Percentiles rank a stretch among this genome's conserved stretches.
Evolutionary conservation across 2,329 filamentous ascomycete genomes (phyloP).

Genomic region (Alternaria hordeiaustralica): DNA sequence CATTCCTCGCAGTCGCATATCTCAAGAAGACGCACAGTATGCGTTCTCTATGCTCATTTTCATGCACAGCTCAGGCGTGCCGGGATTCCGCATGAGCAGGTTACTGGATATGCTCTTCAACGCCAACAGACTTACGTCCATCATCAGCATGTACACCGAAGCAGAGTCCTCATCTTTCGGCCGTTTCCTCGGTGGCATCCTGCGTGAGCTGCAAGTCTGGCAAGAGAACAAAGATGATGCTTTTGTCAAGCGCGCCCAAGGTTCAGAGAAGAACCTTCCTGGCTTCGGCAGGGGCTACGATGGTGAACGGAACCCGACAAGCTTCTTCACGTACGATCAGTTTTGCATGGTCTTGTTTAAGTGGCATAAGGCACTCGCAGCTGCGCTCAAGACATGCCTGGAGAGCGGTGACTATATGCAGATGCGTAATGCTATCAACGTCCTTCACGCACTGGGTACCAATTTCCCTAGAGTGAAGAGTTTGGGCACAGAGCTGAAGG

Average conservation of each 20-base stretch:
- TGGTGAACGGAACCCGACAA: constrained; percentile 71
- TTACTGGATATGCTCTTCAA: constrained; percentile 85
- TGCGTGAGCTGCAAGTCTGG: constrained; percentile 83
- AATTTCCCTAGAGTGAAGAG: constrained; percentile 90
- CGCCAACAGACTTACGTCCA: constrained; percentile 76
- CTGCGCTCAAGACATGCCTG: constrained; percentile 81
- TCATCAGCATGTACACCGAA: constrained; percentile 89
- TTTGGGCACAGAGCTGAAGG: constrained; percentile 75
- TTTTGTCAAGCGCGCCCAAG: constrained; percentile 85
- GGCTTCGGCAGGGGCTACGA: constrained; percentile 82
- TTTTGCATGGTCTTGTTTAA: constrained; percentile 86
- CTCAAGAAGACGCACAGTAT: constrained; percentile 86
- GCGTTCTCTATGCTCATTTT: constrained; percentile 85
- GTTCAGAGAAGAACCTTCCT: constrained; percentile 67
- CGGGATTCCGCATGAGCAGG: constrained; percentile 85
- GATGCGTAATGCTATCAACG: constrained; percentile 91
- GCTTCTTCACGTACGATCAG: constrained; percentile 80
- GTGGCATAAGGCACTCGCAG: constrained; percentile 86
- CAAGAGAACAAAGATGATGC: constrained; percentile 72
- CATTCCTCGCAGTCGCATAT: constrained; percentile 83
- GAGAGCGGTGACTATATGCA: constrained; percentile 93
- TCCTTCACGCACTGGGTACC: constrained; percentile 80
- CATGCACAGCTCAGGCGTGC: constrained; percentile 81
- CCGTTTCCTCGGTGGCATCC: constrained; percentile 81
- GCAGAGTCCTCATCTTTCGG: constrained; percentile 93